These are phyloP conservation scores for Neonectria sp. DNA, from an alignment of 2,329 filamentous ascomycete species.

Conservation along the genomic window DNA sequence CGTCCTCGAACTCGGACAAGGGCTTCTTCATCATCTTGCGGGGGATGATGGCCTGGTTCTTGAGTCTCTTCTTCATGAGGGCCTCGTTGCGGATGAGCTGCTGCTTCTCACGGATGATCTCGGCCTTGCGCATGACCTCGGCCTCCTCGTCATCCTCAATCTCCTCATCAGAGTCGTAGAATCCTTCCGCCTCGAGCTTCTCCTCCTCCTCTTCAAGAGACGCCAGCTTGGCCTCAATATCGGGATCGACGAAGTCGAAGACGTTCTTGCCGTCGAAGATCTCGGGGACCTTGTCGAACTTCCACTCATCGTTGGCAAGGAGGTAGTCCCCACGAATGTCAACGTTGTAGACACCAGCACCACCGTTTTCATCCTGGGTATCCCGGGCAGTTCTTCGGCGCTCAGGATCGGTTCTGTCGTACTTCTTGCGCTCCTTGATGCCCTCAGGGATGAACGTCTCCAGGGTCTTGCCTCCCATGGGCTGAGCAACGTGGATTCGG, in stretches of 20 bases:
- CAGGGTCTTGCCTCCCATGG: constrained; percentile 83
- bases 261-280: constrained; percentile 97
- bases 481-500: constrained; percentile 97
- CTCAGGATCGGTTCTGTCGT: constrained; percentile 91
- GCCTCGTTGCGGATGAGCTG: constrained; percentile 93
- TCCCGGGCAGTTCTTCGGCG: constrained; percentile 86
- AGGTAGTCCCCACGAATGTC: constrained; percentile 92
- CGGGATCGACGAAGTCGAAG: constrained; percentile 96
- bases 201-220: constrained; percentile 97
- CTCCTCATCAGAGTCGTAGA: constrained; percentile 88
- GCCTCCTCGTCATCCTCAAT: constrained; percentile 92
- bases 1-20: constrained; percentile 88
- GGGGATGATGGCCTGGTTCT: constrained; percentile 96
- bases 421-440: constrained; percentile 85
- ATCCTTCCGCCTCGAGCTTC: constrained; percentile 90
- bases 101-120: constrained; percentile 95
- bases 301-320: constrained; percentile 92
- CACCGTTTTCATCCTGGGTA: constrained; percentile 91
- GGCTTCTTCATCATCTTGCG: constrained; percentile 86
- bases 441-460: constrained; percentile 93
- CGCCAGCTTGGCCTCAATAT: constrained; percentile 93
- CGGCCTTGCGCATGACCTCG: constrained; percentile 91
- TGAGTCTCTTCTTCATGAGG: constrained; percentile 94
- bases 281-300: constrained; percentile 95
- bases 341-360: constrained; percentile 95